phyloP scores from a whole-genome alignment of 2,329 filamentous ascomycete species.

The Aschersonia sp. region DNA sequence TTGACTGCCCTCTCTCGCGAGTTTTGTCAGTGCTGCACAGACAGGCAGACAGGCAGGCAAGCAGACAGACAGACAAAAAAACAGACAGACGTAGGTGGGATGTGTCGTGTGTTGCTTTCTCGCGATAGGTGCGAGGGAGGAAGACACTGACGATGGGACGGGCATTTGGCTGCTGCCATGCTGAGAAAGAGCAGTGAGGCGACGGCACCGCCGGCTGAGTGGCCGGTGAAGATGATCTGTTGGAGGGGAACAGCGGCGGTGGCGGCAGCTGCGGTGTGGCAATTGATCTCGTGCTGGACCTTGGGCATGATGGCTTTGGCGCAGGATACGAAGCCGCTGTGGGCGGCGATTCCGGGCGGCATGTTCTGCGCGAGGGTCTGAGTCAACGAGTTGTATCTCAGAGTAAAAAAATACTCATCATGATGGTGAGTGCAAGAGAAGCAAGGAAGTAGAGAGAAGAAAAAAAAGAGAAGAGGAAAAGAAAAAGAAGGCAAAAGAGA shows the following conservation, averaged over 20 bases:
- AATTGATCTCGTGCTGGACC: conserved; percentile 3
- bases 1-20: neutral
- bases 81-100: neutral
- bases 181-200: conserved; percentile 6
- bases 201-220: conserved; percentile 11
- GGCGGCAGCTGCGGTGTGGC: neutral
- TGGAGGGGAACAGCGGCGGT: neutral
- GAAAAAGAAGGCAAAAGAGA: too few relatives aligned
- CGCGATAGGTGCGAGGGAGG: too few relatives aligned
- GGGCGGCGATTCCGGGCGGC: conserved; percentile 1
- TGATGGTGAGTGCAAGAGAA: too few relatives aligned
- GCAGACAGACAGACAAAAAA: neutral
- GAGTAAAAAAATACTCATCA: too few relatives aligned
- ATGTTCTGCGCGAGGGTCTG: too few relatives aligned
- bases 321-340: conserved; percentile 9
- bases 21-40: neutral
- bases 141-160: conserved; percentile 3
- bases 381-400: too few relatives aligned
- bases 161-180: neutral
- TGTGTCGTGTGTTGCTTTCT: neutral
- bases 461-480: too few relatives aligned
- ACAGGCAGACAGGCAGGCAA: neutral
- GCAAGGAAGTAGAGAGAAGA: too few relatives aligned
- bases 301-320: conserved; percentile 6
- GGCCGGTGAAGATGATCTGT: conserved; percentile 9